Conservation (phyloP, 2,329 filamentous ascomycete species). For the Fusarium sambucinum region DNA sequence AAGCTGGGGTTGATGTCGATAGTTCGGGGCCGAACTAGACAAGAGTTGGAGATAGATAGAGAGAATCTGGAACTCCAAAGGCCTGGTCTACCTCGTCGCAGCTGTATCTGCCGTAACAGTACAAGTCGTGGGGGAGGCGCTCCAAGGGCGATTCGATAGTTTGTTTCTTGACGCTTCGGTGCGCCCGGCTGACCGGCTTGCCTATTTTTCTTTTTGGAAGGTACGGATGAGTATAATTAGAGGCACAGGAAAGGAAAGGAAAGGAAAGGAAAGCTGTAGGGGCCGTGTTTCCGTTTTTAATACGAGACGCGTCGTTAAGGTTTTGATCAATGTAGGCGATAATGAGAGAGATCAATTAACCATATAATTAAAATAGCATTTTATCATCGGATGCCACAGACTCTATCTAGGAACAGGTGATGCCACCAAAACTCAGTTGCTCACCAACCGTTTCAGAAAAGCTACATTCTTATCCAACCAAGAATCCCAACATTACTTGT, state of each 20-base stretch:
- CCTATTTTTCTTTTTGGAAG: conserved; percentile 1
- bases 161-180: conserved; percentile 25
- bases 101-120: conserved; percentile 18
- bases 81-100: conserved; percentile 8
- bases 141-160: conserved; percentile 11
- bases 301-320: conserved; percentile 1
- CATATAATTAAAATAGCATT: neutral
- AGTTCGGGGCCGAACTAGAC: neutral
- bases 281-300: conserved; percentile 1
- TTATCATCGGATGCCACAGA: neutral
- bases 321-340: neutral
- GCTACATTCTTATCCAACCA: neutral
- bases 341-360: neutral
- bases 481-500: neutral
- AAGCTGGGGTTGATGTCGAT: conserved; percentile 1
- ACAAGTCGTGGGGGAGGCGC: conserved; percentile 33
- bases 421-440: neutral
- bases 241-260: neutral
- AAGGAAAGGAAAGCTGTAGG: neutral
- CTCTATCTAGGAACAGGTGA: neutral
- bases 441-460: neutral
- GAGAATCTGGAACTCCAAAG: conserved; percentile 42
- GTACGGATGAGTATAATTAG: conserved; percentile 16
- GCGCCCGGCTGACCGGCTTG: conserved; percentile 24
- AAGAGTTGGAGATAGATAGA: neutral